Conservation (phyloP, 352 stramenopile genomes). For the Globisporangium orthogonon region DNA sequence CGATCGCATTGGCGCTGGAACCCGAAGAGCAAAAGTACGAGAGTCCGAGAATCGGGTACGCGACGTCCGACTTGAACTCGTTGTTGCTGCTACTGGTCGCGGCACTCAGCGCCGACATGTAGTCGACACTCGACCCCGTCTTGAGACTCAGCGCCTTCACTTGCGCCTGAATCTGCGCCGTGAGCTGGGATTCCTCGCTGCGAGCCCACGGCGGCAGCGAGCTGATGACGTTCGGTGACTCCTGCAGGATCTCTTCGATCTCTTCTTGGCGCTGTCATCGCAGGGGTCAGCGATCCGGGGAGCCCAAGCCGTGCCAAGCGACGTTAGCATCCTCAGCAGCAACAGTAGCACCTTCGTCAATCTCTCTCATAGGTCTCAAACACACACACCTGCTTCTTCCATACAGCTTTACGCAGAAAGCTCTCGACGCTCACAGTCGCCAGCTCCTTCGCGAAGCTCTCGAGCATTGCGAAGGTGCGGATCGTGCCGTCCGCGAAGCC, state of each 20-base stretch:
- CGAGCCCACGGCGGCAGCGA: conserved; percentile 60
- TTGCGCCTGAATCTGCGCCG: conserved; percentile 27
- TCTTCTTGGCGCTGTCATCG: conserved; percentile 28
- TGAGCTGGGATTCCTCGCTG: conserved; percentile 33
- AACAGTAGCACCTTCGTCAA: not conserved
- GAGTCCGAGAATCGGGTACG: conserved; percentile 37
- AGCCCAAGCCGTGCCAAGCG: not conserved
- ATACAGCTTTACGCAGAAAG: conserved; percentile 31
- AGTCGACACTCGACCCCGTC: conserved; percentile 8
- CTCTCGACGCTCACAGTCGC: conserved; percentile 36
- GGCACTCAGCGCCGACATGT: conserved; percentile 8
- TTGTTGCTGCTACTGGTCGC: not conserved
- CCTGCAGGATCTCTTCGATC: conserved; percentile 28
- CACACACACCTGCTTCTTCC: conserved; percentile 26
- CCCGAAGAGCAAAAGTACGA: conserved; percentile 32
- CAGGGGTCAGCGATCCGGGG: too few species aligned
- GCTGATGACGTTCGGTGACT: conserved; percentile 61
- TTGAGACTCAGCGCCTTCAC: conserved; percentile 12
- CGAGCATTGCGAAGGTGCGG: conserved; percentile 45
- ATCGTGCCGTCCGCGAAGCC: conserved; percentile 69
- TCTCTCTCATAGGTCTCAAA: too few species aligned
- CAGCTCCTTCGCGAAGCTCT: conserved; percentile 53
- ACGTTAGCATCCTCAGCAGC: not conserved
- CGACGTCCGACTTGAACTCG: conserved; percentile 28
- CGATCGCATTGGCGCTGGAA: not conserved